Evolutionary conservation across 2,329 filamentous ascomycete genomes (phyloP), one percentile per base, ranked within the genome.

Genomic region (Aureobasidium subglaciale): DNA sequence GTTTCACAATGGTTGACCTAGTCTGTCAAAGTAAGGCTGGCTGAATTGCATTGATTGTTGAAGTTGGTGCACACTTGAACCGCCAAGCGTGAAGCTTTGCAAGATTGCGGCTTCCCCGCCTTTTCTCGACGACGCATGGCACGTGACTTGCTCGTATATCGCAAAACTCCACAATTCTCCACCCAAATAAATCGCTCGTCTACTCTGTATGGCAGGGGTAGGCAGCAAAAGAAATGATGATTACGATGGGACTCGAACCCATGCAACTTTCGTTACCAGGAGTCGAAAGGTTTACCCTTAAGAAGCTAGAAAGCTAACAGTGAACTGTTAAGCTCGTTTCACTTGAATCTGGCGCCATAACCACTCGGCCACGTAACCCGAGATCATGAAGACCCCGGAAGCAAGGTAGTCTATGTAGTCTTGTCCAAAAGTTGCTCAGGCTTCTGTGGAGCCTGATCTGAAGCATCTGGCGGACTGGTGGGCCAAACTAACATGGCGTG

Each of bases 341-440:
- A 37, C 49, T 42, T 53, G 37, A 53, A 37, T 37, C 49, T 37
- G 32, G 35, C 49, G 49, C 49, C 49, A 41, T 53, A 53, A 53
- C 49, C 49, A 42, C 49, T 53, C 48, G 48, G 48, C 48, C 48
- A 53, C 37, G 1, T 20, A 1, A 5, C 48, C 35, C 5, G 13
- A 4, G 40, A 43, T 43, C 22, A 4, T 5, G 16, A 22, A 13
- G 6, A 8, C 13, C 18, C 13, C 10, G 18, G 5, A 7, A 9
- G 9, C 2, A 20, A 22, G 5, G 15, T 16, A 18, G 15, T 2
- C 3, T 20, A 40, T 40, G 18, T 22, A 37, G 34, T 9, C 18
- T 18, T 16, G n/a, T 8, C 6, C 4, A 2, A 16, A 16, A 9
- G 2, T 8, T 3, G 16, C 16, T 10, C 16, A 20, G 35, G 16